Evolutionary conservation across 257 asterid species (phyloP).

Genomic region (Solanum chmielewskii): DNA sequence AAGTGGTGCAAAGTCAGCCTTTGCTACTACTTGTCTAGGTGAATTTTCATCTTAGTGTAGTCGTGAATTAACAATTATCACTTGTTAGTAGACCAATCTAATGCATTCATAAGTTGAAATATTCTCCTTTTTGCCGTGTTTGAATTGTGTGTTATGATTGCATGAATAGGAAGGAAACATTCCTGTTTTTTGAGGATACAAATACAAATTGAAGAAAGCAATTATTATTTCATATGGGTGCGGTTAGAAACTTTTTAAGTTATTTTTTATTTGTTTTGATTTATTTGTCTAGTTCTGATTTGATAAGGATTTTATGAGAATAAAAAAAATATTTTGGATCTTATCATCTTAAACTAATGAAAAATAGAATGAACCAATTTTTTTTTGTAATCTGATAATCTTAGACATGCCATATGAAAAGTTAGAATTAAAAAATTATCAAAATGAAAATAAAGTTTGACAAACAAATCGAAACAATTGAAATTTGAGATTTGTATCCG

Average conservation of each 20-base stretch:
- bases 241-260: not conserved
- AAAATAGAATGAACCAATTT: not conserved
- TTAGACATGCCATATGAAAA: not conserved
- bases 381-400: not conserved
- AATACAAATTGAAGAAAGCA: not conserved
- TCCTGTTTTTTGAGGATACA: too few species aligned
- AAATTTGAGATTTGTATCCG: not conserved
- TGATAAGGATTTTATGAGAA: too few species aligned
- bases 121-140: not conserved
- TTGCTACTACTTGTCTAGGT: not conserved
- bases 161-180: not conserved
- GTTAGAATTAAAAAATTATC: not conserved
- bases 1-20: not conserved
- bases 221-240: not conserved
- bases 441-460: not conserved
- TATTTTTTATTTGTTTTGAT: not conserved
- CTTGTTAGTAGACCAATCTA: not conserved
- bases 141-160: not conserved
- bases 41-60: not conserved
- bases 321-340: not conserved
- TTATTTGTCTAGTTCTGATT: not conserved
- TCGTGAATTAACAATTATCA: not conserved
- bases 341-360: not conserved
- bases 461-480: not conserved
- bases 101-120: not conserved